Conservation (phyloP, 163 green algal species). For the Chlorella variabilis region DNA sequence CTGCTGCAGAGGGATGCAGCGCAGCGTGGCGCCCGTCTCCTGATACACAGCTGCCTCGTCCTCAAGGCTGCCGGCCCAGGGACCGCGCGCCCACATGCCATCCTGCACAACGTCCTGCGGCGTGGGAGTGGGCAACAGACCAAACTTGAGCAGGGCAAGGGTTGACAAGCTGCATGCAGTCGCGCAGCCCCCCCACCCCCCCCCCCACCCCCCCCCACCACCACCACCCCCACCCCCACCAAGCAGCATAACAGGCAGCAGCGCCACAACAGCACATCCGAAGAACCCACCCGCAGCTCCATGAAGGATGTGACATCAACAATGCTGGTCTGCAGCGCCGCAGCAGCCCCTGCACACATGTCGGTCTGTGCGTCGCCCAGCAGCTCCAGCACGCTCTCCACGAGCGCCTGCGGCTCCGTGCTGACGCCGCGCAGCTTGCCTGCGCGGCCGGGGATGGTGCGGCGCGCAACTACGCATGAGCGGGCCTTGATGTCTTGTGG, state of each 20-base stretch:
- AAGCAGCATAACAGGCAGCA: background rate
- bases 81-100: conserved; percentile 91
- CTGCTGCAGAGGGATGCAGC: conserved; percentile 97
- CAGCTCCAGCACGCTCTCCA: conserved; percentile 19
- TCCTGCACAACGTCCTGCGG: conserved; percentile 15
- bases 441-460: conserved; percentile 78
- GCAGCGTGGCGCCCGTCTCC: conserved; percentile 94
- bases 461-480: conserved; percentile 76
- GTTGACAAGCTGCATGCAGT: no score
- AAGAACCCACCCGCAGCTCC: conserved; percentile 9
- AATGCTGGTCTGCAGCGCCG: background rate
- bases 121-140: background rate
- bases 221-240: background rate
- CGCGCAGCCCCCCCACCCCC: no score
- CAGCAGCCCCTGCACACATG: background rate
- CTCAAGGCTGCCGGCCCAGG: conserved; percentile 84
- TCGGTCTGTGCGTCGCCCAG: conserved; percentile 8
- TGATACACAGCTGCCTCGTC: conserved; percentile 93
- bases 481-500: conserved; percentile 83
- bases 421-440: conserved; percentile 89
- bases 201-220: no score
- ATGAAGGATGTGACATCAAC: conserved; percentile 25
- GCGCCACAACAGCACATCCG: background rate
- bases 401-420: conserved; percentile 68
- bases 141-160: no score